These are phyloP conservation scores for Phytophthora cryptogea DNA, from an alignment of 352 stramenopile species.

Conservation along the genomic window DNA sequence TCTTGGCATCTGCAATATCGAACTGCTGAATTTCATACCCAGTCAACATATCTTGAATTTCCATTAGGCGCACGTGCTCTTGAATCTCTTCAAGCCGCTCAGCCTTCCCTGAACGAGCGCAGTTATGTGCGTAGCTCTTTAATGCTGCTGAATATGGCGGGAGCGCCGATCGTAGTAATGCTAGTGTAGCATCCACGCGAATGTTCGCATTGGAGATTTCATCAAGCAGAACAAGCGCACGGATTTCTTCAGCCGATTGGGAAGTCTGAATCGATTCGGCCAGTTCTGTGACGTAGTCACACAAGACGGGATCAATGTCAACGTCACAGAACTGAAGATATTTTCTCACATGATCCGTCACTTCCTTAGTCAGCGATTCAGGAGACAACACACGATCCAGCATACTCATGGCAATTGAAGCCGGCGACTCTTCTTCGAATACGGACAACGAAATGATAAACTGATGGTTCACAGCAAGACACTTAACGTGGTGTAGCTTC, in stretches of 20 bases:
- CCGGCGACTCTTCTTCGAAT: conserved; percentile 61
- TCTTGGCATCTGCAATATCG: conserved; percentile 53
- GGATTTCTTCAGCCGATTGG: conserved; percentile 30
- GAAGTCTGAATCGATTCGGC: conserved; percentile 39
- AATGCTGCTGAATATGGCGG: conserved; percentile 61
- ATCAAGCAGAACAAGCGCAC: conserved; percentile 39
- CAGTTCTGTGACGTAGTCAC: conserved; percentile 50
- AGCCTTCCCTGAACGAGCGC: conserved; percentile 44
- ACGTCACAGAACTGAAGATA: conserved; percentile 56
- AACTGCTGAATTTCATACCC: conserved; percentile 64
- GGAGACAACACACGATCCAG: conserved; percentile 53
- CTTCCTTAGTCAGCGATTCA: conserved; percentile 37
- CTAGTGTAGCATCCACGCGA: conserved; percentile 39
- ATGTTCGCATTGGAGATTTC: conserved; percentile 35
- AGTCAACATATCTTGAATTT: conserved; percentile 79
- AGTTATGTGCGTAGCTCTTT: conserved; percentile 49
- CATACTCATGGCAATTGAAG: conserved; percentile 79
- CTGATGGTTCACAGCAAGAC: conserved; percentile 45
- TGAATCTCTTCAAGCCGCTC: conserved; percentile 53
- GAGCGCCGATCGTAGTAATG: conserved; percentile 42
- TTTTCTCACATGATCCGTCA: conserved; percentile 46
- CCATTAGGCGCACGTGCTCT: conserved; percentile 71
- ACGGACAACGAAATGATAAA: conserved; percentile 65
- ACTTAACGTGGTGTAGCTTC: conserved; percentile 61
- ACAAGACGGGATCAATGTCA: conserved; percentile 46